phyloP scores from a whole-genome alignment of 2,329 filamentous ascomycete genomes.

The Claviceps sp. region DNA sequence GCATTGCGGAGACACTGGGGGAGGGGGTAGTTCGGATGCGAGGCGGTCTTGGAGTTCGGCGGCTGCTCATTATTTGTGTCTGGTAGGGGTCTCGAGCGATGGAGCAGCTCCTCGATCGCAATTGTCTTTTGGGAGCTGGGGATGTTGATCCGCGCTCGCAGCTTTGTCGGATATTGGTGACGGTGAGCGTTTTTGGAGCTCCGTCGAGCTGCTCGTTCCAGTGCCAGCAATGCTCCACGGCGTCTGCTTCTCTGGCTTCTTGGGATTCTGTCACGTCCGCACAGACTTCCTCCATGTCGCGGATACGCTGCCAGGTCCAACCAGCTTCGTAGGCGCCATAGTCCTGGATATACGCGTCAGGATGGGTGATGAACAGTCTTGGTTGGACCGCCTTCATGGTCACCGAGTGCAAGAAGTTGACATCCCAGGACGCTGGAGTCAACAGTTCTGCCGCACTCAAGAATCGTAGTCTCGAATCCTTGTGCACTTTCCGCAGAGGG shows the following conservation, averaged over 20 bases:
- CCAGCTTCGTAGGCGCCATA: slow-evolving; percentile 34
- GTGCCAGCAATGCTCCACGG: slow-evolving; percentile 52
- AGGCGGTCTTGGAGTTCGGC: slow-evolving; percentile 30
- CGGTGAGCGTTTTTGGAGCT: slow-evolving; percentile 30
- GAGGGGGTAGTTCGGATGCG: slow-evolving; percentile 40
- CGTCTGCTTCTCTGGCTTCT: slow-evolving; percentile 46
- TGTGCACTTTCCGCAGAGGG: slow-evolving; percentile 64
- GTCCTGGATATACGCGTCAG: slow-evolving; percentile 60
- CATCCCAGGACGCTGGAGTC: slow-evolving; percentile 58
- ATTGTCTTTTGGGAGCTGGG: slow-evolving; percentile 17
- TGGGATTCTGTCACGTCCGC: slow-evolving; percentile 29
- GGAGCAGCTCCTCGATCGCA: slow-evolving; percentile 18
- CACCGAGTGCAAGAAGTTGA: slow-evolving; percentile 55
- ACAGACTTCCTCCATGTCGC: slow-evolving; percentile 45
- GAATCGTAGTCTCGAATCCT: slow-evolving; percentile 58
- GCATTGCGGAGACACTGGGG: slow-evolving; percentile 26
- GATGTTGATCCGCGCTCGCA: slow-evolving; percentile 28
- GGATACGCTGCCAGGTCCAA: slow-evolving; percentile 61
- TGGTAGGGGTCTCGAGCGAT: slow-evolving; percentile 28
- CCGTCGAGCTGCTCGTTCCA: slow-evolving; percentile 54
- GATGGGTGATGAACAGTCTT: slow-evolving; percentile 62
- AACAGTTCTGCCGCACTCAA: slow-evolving; percentile 59
- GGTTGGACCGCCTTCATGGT: slow-evolving; percentile 58
- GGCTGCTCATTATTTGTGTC: slow-evolving; percentile 17
- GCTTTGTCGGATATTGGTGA: slow-evolving; percentile 28